Percentiles rank a stretch among this genome's conserved stretches.
phyloP scores from a whole-genome alignment of 2,329 filamentous ascomycete species.

The Botrytis fabae region DNA sequence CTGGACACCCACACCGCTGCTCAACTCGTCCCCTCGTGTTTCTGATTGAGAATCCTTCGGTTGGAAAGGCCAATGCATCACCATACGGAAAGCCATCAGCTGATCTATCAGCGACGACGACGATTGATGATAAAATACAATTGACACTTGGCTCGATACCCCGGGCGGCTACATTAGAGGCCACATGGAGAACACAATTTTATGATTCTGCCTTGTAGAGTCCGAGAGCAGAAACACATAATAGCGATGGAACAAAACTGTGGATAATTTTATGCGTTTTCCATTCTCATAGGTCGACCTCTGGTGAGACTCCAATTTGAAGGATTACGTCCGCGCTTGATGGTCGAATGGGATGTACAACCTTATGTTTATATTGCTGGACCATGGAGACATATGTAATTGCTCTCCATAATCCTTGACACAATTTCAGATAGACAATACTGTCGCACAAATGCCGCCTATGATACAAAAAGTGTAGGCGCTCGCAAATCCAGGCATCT shows the following conservation, averaged over 20 bases:
- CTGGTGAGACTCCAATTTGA: constrained; percentile 10
- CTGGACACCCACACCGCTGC: constrained; percentile 24
- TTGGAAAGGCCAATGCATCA: background rate
- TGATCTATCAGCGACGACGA: background rate
- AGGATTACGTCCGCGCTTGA: constrained; percentile 18
- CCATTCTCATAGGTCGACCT: background rate
- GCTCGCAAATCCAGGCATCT: constrained; percentile 13
- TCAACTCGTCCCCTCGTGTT: constrained; percentile 6
- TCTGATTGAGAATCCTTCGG: background rate
- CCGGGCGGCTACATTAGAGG: constrained; percentile 10
- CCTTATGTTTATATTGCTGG: background rate
- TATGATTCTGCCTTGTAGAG: background rate
- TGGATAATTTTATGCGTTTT: constrained; percentile 5
- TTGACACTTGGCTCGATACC: background rate
- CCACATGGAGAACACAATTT: background rate
- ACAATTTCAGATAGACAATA: background rate
- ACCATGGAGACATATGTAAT: background rate
- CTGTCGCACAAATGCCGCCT: background rate
- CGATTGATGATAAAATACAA: constrained; percentile 7
- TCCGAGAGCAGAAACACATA: background rate
- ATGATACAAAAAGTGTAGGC: constrained; percentile 7
- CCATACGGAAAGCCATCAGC: background rate
- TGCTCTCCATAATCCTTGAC: background rate
- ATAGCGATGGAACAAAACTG: background rate
- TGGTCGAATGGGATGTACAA: constrained; percentile 7